Evolutionary conservation across 768 basidiomycete genomes (phyloP).

Genomic region (Austroboletus festivus): DNA sequence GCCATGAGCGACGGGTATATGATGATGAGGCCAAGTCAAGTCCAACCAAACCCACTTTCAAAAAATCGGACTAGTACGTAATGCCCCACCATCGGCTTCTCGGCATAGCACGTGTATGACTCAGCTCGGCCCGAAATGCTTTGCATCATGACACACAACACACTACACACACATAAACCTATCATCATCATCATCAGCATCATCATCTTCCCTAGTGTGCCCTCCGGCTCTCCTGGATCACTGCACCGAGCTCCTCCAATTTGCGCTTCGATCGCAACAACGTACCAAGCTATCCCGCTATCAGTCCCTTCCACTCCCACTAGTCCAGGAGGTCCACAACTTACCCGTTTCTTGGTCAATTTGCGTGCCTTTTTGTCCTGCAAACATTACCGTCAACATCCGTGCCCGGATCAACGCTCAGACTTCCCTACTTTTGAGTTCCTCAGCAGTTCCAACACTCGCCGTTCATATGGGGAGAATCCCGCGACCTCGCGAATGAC

Average conservation of each 20-base stretch:
- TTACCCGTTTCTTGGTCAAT: conserved; percentile 97
- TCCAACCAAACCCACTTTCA: conserved; percentile 8
- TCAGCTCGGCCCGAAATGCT: conserved; percentile 3
- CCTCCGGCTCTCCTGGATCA: conserved; percentile 93
- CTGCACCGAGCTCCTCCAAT: conserved; percentile 88
- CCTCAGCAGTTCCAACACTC: conserved; percentile 96
- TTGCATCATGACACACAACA: too few relatives aligned
- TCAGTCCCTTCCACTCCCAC: neutral
- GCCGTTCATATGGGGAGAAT: conserved; percentile 95
- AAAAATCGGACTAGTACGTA: conserved; percentile 26
- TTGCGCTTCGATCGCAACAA: conserved; percentile 97
- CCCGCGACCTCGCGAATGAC: conserved; percentile 96
- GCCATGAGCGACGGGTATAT: conserved; percentile 23
- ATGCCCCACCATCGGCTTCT: conserved; percentile 17
- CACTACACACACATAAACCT: too few relatives aligned
- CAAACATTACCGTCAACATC: neutral
- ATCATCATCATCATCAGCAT: too few relatives aligned
- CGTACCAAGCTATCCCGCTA: conserved; percentile 75
- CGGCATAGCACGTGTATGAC: conserved; percentile 19
- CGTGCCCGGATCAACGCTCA: too few relatives aligned
- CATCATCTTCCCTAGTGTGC: too few relatives aligned
- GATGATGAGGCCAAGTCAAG: neutral
- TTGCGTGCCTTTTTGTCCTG: conserved; percentile 99
- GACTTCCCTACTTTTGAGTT: conserved; percentile 79
- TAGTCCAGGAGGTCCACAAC: conserved; percentile 28